Conservation (phyloP, 1,139 yeast species). For the Saccharomyces hybrid region DNA sequence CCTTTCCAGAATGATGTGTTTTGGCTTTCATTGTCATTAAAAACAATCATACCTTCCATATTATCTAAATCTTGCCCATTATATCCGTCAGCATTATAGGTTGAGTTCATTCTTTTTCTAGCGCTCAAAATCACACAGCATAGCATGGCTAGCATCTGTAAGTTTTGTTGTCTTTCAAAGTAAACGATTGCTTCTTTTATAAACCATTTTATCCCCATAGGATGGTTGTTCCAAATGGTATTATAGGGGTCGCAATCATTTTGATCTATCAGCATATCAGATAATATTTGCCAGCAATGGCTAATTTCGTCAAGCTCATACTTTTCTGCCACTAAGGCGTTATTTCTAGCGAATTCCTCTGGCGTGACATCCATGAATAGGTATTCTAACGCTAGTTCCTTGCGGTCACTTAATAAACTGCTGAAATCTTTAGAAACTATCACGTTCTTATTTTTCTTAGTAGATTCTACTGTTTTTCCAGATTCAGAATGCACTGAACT, state of each 20-base stretch:
- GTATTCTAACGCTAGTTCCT: slow-evolving; percentile 71
- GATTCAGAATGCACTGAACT: slow-evolving; percentile 25
- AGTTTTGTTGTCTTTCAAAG: slow-evolving; percentile 56
- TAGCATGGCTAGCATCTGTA: slow-evolving; percentile 88
- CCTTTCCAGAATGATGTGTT: slow-evolving; percentile 2
- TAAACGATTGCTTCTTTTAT: slow-evolving; percentile 54
- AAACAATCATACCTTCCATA: slow-evolving; percentile 16
- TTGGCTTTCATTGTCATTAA: slow-evolving; percentile 8
- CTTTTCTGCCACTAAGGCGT: slow-evolving; percentile 60
- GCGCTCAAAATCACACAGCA: slow-evolving; percentile 48
- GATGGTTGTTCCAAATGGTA: slow-evolving; percentile 75
- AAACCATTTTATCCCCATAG: slow-evolving; percentile 73
- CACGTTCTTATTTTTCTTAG: slow-evolving; percentile 37
- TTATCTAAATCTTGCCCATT: background rate
- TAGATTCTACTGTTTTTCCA: slow-evolving; percentile 24
- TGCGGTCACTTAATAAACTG: slow-evolving; percentile 66
- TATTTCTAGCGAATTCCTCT: slow-evolving; percentile 56
- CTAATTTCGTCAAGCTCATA: slow-evolving; percentile 57
- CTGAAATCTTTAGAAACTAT: slow-evolving; percentile 61
- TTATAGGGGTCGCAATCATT: slow-evolving; percentile 27
- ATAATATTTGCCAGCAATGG: slow-evolving; percentile 69
- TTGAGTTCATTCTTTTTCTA: slow-evolving; percentile 8
- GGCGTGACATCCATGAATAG: slow-evolving; percentile 61
- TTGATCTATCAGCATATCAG: slow-evolving; percentile 27
- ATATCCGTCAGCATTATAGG: background rate